Percentiles rank a stretch among this genome's conserved stretches.
These are phyloP conservation scores for Cavenderia fasciculata DNA, from an alignment of 78 protist genomes.

Conservation along the genomic window DNA sequence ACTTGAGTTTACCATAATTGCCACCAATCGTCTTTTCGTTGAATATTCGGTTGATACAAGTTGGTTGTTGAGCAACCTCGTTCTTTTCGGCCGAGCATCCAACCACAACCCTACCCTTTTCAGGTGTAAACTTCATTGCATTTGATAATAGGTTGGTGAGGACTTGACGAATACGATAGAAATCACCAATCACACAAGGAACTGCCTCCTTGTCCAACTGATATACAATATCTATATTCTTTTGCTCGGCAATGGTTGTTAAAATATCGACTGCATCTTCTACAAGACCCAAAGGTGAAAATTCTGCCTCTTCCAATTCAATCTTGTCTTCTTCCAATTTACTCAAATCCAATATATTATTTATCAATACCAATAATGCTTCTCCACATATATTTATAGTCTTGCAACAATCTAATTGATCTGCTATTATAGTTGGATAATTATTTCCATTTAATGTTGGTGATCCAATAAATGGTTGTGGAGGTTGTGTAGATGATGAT, in stretches of 20 bases:
- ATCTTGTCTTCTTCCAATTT: constrained; percentile 72
- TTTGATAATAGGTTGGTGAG: constrained; percentile 58
- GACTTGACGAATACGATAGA: constrained; percentile 65
- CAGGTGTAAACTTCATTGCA: constrained; percentile 81
- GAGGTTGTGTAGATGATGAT: too few species aligned
- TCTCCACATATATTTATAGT: constrained; percentile 51
- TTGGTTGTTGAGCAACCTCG: too few species aligned
- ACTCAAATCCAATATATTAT: constrained; percentile 79
- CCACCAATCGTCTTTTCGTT: neutral
- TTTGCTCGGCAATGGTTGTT: constrained; percentile 42
- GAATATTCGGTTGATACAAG: too few species aligned
- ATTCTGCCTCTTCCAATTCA: constrained; percentile 63
- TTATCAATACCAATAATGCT: constrained; percentile 74
- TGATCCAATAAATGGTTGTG: too few species aligned
- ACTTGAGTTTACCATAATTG: constrained; percentile 30
- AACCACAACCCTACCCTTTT: neutral
- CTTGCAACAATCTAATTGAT: constrained; percentile 40
- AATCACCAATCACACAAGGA: constrained; percentile 79
- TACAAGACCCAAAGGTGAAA: constrained; percentile 51
- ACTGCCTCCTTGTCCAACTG: constrained; percentile 55
- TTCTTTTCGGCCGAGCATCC: neutral
- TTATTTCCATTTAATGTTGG: too few species aligned
- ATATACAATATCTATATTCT: constrained; percentile 39
- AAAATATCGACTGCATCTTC: constrained; percentile 59
- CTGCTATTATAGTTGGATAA: too few species aligned